phyloP scores from a whole-genome alignment of 805 yeast genomes.

The Candida peoriensis region DNA sequence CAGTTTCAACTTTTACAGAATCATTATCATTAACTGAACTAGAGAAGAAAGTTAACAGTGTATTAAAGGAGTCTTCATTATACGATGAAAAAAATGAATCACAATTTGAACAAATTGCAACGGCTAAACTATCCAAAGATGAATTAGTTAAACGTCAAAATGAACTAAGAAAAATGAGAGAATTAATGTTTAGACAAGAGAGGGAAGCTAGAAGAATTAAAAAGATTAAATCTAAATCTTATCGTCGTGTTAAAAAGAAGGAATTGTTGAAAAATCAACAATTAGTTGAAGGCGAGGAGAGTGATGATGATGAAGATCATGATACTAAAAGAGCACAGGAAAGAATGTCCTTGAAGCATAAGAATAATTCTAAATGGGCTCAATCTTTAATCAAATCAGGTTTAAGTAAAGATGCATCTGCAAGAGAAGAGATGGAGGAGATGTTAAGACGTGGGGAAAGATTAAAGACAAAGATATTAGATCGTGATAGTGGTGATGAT shows the following conservation, averaged over 20 bases:
- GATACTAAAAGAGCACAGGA: conserved; percentile 81
- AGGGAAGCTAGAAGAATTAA: conserved; percentile 84
- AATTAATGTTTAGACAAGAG: conserved; percentile 94
- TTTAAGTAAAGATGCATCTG: conserved; percentile 77
- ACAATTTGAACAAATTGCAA: conserved; percentile 82
- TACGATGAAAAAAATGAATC: conserved; percentile 71
- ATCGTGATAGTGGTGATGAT: conserved; percentile 42
- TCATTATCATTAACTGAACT: conserved; percentile 44
- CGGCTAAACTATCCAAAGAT: conserved; percentile 74
- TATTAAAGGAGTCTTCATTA: conserved; percentile 61
- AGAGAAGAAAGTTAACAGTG: conserved; percentile 57
- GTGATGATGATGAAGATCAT: conserved; percentile 52
- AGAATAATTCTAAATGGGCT: conserved; percentile 87
- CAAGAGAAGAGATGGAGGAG: conserved; percentile 88
- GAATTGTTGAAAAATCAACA: conserved; percentile 68
- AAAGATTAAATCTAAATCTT: conserved; percentile 90
- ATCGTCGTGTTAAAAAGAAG: conserved; percentile 79
- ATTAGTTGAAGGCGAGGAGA: conserved; percentile 56
- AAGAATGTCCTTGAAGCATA: conserved; percentile 89
- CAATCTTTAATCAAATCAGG: conserved; percentile 85
- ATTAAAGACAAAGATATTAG: conserved; percentile 63
- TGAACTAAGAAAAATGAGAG: conserved; percentile 89
- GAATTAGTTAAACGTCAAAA: conserved; percentile 73
- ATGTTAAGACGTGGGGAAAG: conserved; percentile 87
- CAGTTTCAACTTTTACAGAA: conserved; percentile 53